Conservation (phyloP, 805 yeast genomes). For the Aciculoconidium aculeatum region DNA sequence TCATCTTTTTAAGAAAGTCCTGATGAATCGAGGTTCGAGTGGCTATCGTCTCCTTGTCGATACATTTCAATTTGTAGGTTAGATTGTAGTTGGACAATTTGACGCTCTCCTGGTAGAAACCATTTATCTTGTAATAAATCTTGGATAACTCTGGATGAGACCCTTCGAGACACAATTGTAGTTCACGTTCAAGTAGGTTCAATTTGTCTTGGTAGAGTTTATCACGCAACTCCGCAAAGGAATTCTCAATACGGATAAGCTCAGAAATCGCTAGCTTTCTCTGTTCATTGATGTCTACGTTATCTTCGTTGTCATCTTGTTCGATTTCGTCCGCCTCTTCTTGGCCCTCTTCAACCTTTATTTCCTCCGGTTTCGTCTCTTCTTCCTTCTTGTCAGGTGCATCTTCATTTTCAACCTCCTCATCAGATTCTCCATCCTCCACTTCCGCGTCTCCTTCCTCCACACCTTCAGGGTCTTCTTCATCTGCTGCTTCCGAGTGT, state of each 20-base stretch:
- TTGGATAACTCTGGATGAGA: conserved; percentile 85
- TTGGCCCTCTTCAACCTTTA: conserved; percentile 6
- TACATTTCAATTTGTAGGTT: conserved; percentile 64
- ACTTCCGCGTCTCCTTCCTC: conserved; percentile 8
- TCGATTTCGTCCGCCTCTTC: conserved; percentile 8
- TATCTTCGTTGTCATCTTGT: conserved; percentile 8
- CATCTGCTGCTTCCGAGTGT: conserved; percentile 11
- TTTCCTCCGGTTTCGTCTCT: conserved; percentile 9
- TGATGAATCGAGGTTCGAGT: conserved; percentile 78
- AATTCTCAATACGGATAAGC: conserved; percentile 74
- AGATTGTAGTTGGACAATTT: conserved; percentile 36
- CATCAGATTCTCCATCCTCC: conserved; percentile 6
- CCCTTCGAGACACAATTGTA: conserved; percentile 81
- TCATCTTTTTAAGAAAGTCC: conserved; percentile 61
- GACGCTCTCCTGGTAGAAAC: conserved; percentile 67
- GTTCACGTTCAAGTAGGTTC: conserved; percentile 69
- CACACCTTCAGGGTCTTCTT: conserved; percentile 7
- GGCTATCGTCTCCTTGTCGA: conserved; percentile 76
- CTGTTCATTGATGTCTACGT: conserved; percentile 29
- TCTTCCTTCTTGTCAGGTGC: conserved; percentile 8
- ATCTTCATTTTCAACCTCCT: conserved; percentile 8
- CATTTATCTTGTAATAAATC: conserved; percentile 65
- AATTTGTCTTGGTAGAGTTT: conserved; percentile 79
- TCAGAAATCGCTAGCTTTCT: conserved; percentile 63
- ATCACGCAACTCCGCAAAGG: conserved; percentile 83